Evolutionary conservation across 2,329 filamentous ascomycete genomes (phyloP).

Genomic region (Fusarium bulbicola): DNA sequence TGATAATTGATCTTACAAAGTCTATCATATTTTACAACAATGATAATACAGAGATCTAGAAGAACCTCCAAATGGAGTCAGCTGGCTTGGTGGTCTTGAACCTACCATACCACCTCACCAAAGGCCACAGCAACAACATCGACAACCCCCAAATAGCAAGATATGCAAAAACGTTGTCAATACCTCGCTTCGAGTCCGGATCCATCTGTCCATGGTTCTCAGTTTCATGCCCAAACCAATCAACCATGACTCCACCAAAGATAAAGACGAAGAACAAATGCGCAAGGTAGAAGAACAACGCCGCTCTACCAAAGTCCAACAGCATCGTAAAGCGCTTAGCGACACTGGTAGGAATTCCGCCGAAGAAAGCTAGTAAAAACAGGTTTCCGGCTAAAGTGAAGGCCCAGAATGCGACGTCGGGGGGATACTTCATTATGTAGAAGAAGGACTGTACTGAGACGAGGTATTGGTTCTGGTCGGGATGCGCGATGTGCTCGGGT

Average conservation of each 20-base stretch:
- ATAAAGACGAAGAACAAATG: constrained; percentile 50
- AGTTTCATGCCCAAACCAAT: constrained; percentile 48
- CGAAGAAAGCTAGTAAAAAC: constrained; percentile 51
- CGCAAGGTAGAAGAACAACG: constrained; percentile 56
- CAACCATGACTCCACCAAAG: constrained; percentile 38
- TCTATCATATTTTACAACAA: background rate
- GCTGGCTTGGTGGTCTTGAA: constrained; percentile 54
- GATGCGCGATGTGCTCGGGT: constrained; percentile 47
- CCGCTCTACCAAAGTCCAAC: constrained; percentile 55
- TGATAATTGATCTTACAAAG: background rate
- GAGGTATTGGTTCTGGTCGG: constrained; percentile 52
- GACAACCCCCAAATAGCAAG: constrained; percentile 48
- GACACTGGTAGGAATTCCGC: constrained; percentile 44
- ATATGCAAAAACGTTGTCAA: constrained; percentile 51
- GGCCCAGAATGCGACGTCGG: constrained; percentile 57
- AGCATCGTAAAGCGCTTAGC: constrained; percentile 48
- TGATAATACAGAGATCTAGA: constrained; percentile 40
- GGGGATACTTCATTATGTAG: constrained; percentile 58
- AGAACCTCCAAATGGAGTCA: constrained; percentile 58
- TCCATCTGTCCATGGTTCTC: constrained; percentile 39
- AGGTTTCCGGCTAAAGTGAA: constrained; percentile 53
- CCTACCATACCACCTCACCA: constrained; percentile 52
- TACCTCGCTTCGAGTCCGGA: constrained; percentile 41
- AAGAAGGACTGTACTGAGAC: constrained; percentile 54
- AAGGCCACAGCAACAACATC: constrained; percentile 53